Evolutionary conservation across 2,329 filamentous ascomycete species (phyloP).

Genomic region (Berkeleyomyces basicola): DNA sequence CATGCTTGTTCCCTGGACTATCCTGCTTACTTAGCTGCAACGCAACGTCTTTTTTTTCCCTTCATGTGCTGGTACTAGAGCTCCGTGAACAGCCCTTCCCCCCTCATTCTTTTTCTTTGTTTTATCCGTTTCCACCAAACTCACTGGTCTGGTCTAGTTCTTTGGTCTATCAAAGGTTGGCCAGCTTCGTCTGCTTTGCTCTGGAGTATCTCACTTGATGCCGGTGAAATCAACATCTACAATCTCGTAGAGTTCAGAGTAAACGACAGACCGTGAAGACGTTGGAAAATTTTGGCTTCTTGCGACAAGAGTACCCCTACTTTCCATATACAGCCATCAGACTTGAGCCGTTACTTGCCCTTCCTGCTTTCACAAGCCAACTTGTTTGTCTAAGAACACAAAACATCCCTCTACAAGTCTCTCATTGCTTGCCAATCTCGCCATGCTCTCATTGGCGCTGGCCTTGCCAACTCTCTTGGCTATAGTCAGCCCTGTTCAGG

Average conservation of each 20-base stretch:
- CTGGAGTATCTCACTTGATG: not conserved
- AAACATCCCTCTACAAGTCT: not conserved
- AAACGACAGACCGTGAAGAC: not conserved
- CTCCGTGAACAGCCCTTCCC: not conserved
- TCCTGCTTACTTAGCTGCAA: not conserved
- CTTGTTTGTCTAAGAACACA: too few species aligned
- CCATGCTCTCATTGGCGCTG: not conserved
- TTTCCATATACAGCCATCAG: too few species aligned
- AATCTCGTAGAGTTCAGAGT: not conserved
- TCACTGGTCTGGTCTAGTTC: not conserved
- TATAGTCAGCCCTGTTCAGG: constrained; percentile 19
- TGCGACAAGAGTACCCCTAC: not conserved
- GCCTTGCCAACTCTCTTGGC: constrained; percentile 14
- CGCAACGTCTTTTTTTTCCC: not conserved
- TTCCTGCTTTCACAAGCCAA: too few species aligned
- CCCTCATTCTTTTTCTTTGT: not conserved
- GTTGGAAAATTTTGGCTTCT: not conserved
- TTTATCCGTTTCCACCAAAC: not conserved
- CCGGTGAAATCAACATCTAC: not conserved
- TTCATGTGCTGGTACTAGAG: not conserved
- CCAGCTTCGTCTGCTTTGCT: not conserved
- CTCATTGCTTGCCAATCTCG: not conserved
- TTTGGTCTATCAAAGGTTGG: not conserved
- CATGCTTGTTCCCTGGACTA: not conserved
- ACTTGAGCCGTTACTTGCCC: too few species aligned